Conservation (phyloP, 768 basidiomycete genomes). For the Roridomyces roridus region DNA sequence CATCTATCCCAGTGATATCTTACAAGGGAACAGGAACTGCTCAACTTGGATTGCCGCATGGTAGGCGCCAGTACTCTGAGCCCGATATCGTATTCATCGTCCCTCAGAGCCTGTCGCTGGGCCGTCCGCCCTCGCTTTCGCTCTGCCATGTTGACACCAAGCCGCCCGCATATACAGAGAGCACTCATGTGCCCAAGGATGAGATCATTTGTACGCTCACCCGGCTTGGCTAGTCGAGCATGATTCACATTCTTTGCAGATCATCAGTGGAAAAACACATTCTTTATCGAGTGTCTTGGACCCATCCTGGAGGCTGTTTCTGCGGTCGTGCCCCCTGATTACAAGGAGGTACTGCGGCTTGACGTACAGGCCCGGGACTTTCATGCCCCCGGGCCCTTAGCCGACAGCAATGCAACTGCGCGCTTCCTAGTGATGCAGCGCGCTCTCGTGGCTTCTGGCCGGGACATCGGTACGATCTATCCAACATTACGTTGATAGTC, state of each 20-base stretch:
- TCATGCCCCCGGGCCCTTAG: conserved; percentile 54
- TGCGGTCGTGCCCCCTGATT: conserved; percentile 56
- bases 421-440: conserved; percentile 71
- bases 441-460: conserved; percentile 62
- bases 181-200: conserved; percentile 49
- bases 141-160: conserved; percentile 70
- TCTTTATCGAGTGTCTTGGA: conserved; percentile 66
- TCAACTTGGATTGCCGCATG: conserved; percentile 76
- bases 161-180: conserved; percentile 41
- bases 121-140: conserved; percentile 73
- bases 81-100: background rate
- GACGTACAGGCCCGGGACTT: conserved; percentile 65
- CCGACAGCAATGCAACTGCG: conserved; percentile 42
- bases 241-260: conserved; percentile 42
- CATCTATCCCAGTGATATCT: background rate
- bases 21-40: conserved; percentile 49
- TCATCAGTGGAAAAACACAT: conserved; percentile 74
- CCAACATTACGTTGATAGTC: background rate
- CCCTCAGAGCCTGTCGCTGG: conserved; percentile 61
- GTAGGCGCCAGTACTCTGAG: conserved; percentile 36
- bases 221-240: background rate
- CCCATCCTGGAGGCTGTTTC: conserved; percentile 67
- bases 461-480: conserved; percentile 60
- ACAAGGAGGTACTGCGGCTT: conserved; percentile 56
- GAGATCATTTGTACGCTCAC: conserved; percentile 55